A percentile compares a stretch with the other conserved stretches of the same genome.
phyloP scores from a whole-genome alignment of 495 filamentous ascomycete genomes.

The Acidiella bohemica region DNA sequence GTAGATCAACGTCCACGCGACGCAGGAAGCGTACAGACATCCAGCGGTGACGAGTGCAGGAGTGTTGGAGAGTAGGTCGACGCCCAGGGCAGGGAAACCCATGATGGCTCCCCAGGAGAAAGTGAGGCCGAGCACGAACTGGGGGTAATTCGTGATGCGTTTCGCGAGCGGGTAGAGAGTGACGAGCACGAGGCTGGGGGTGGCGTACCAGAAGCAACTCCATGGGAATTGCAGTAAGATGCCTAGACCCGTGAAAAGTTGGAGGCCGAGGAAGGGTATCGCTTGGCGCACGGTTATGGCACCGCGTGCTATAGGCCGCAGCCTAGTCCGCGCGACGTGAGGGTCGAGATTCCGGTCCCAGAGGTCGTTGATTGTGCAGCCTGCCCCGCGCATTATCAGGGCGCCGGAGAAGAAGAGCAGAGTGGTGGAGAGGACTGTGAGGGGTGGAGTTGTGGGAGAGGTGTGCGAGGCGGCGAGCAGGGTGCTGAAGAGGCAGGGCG shows the following conservation, averaged over 20 bases:
- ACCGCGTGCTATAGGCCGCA: conserved; percentile 77
- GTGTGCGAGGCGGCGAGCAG: conserved; percentile 49
- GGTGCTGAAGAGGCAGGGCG: conserved; percentile 87
- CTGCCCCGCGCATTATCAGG: conserved; percentile 92
- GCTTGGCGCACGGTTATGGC: conserved; percentile 65
- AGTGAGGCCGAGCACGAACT: conserved; percentile 78
- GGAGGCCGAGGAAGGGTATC: conserved; percentile 66
- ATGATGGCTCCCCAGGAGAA: conserved; percentile 97
- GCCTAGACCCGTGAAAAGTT: conserved; percentile 67
- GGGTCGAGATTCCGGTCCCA: conserved; percentile 93
- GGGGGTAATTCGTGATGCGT: conserved; percentile 86
- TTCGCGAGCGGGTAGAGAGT: conserved; percentile 82
- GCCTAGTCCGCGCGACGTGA: conserved; percentile 71
- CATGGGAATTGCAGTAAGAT: conserved; percentile 76
- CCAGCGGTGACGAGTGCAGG: conserved; percentile 53
- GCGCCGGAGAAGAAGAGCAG: conserved; percentile 78
- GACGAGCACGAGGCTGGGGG: conserved; percentile 73
- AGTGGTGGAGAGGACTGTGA: conserved; percentile 46
- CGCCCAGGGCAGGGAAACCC: conserved; percentile 84
- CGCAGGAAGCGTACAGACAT: conserved; percentile 68
- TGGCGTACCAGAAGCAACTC: conserved; percentile 74
- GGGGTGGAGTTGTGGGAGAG: conserved; percentile 43
- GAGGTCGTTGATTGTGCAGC: conserved; percentile 93
- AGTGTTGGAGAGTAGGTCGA: conserved; percentile 59
- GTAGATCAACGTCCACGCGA: conserved; percentile 90